Percentiles rank a stretch among this genome's conserved stretches.
These are phyloP conservation scores for Microbotryum intermedium DNA, from an alignment of 1,284 basidiomycete species.

Conservation along the genomic window DNA sequence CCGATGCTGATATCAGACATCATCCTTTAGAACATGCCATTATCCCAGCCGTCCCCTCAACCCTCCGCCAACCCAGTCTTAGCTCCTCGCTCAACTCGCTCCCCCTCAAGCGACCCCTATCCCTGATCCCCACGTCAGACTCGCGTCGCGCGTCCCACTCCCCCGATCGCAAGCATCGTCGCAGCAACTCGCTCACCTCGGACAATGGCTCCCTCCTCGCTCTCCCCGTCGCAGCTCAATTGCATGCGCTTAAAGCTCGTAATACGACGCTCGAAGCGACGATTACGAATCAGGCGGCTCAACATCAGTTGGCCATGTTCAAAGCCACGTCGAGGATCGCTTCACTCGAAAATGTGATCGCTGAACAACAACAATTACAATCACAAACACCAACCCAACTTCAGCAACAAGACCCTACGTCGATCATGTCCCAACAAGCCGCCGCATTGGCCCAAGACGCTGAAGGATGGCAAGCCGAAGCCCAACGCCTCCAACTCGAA, in stretches of 20 bases:
- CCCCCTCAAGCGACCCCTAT: no score
- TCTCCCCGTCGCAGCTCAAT: conserved; percentile 13
- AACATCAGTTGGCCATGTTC: not conserved
- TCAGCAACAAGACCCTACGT: no score
- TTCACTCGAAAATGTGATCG: not conserved
- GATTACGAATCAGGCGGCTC: not conserved
- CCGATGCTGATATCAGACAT: no score
- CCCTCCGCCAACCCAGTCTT: no score
- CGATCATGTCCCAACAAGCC: no score
- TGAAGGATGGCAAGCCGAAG: conserved; percentile 30
- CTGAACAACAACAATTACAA: not conserved
- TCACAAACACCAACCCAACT: no score
- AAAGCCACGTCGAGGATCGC: conserved; percentile 9
- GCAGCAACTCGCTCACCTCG: not conserved
- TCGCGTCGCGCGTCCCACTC: no score
- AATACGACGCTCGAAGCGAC: not conserved
- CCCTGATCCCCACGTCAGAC: no score
- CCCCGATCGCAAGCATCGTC: no score
- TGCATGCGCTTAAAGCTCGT: conserved; percentile 19
- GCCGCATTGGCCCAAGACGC: conserved; percentile 2
- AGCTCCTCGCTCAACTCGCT: no score
- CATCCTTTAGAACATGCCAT: no score
- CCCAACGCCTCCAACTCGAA: conserved; percentile 7
- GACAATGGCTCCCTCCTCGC: conserved; percentile 7
- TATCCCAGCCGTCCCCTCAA: no score